Evolutionary conservation across 2,329 filamentous ascomycete genomes (phyloP), one percentile per base, ranked within the genome.

Genomic region (Xylariomycetidae sp.): DNA sequence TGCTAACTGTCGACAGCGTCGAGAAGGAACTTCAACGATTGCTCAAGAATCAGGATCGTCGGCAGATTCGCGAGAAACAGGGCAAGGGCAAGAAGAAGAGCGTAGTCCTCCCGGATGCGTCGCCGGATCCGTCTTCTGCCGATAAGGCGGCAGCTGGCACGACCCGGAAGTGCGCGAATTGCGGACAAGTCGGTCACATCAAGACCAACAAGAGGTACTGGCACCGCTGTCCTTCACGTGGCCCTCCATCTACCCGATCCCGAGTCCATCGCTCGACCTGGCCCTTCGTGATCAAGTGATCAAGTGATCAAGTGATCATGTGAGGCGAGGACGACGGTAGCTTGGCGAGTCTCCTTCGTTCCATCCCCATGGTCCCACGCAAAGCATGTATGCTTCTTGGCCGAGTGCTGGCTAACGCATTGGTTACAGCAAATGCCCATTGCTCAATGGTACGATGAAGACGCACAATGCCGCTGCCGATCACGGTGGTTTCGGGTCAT

Each of bases 151-250:
- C 57, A 39, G 73, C 66, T 29, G 79, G 81, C 40, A 93, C 86
- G 36, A 82, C 82, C 20, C 76, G 93, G 51, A 96, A 96, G 67
- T 98, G 92, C 64, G 92, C 92, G 47, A 96, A 95, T 61, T 98
- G 92, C 64, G 92, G 92, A 31, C 85, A 92, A 59, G 84, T 94
- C 34, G 92, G 92, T 19, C 92, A 98, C 56, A 98, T 98, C 70
- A 95, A 95, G 64, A 96, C 90, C 29, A 96, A 96, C 70, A 94
- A 95, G 68, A 96, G 95, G 87, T 92, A 76, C 64, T 71, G 61
- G 48, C 47, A 50, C 38, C 32, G 32, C 26, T 57, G 45, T 45
- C 39, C 43, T 56, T 34, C 48, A 44, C 50, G 48, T 46, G 40
- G 40, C 33, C 32, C 19, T 30, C 31, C 38, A 30, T 35, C 28